Conservation (phyloP, 345 rosid genomes). For the Bruguiera parviflora region DNA sequence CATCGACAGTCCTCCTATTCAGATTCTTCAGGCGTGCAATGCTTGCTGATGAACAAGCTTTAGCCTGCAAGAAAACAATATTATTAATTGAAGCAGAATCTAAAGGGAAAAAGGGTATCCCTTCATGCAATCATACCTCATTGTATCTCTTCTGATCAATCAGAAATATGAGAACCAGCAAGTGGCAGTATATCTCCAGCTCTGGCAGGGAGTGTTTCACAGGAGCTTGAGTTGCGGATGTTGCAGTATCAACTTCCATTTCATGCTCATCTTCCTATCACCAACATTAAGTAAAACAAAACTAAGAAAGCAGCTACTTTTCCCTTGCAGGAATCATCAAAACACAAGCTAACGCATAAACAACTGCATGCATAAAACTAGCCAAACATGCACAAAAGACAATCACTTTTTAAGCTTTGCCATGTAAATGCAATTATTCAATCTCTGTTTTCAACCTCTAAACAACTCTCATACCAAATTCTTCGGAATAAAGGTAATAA, state of each 20-base stretch:
- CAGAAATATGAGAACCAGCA: constrained; percentile 69
- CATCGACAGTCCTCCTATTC: constrained; percentile 75
- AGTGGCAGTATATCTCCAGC: constrained; percentile 67
- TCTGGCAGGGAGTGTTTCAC: constrained; percentile 60
- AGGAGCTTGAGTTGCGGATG: constrained; percentile 47
- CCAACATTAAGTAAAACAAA: background rate
- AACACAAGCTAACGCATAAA: too few relatives aligned
- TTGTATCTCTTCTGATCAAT: constrained; percentile 69
- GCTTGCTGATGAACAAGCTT: constrained; percentile 81
- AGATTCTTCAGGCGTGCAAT: constrained; percentile 62
- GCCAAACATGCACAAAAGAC: too few relatives aligned
- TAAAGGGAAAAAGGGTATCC: background rate
- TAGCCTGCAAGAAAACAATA: constrained; percentile 47
- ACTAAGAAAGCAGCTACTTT: too few relatives aligned
- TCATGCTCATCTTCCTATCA: constrained; percentile 67
- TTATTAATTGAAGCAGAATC: background rate
- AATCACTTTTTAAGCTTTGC: too few relatives aligned
- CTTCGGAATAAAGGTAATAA: too few relatives aligned
- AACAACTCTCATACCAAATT: too few relatives aligned
- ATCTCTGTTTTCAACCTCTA: too few relatives aligned
- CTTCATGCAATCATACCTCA: constrained; percentile 43
- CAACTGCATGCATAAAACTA: too few relatives aligned
- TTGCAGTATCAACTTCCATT: constrained; percentile 86
- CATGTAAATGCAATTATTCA: too few relatives aligned
- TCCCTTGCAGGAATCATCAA: too few relatives aligned